phyloP scores from a whole-genome alignment of 352 stramenopile species.

The Pilasporangium apinafurcum region DNA sequence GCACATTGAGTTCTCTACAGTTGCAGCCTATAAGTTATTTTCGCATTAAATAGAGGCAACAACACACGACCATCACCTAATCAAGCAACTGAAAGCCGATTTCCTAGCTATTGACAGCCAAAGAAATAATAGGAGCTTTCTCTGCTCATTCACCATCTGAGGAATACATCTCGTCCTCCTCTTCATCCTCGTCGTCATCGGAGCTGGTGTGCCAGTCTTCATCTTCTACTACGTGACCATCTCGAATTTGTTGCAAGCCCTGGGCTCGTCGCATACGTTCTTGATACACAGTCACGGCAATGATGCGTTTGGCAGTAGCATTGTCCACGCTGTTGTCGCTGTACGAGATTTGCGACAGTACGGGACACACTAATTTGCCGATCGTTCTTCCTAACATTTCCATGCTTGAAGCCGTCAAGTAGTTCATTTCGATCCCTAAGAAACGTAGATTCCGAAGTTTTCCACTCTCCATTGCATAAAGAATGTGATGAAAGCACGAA shows the following conservation, averaged over 20 bases:
- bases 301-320: slow-evolving; percentile 61
- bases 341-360: slow-evolving; percentile 83
- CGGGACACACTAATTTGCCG: slow-evolving; percentile 71
- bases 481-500: slow-evolving; percentile 76
- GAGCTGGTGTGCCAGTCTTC: slow-evolving; percentile 18
- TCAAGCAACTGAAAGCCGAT: too few species aligned
- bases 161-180: slow-evolving; percentile 12
- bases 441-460: slow-evolving; percentile 58
- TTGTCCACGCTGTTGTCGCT: slow-evolving; percentile 82
- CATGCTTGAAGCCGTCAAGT: slow-evolving; percentile 75
- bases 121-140: too few species aligned
- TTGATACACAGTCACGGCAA: slow-evolving; percentile 70
- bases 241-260: slow-evolving; percentile 39
- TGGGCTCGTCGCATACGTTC: slow-evolving; percentile 61
- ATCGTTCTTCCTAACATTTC: slow-evolving; percentile 82
- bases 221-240: slow-evolving; percentile 16
- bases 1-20: too few species aligned
- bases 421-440: slow-evolving; percentile 84
- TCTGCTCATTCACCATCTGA: slow-evolving; percentile 26
- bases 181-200: slow-evolving; percentile 18
- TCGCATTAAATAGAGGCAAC: too few species aligned
- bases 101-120: too few species aligned
- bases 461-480: slow-evolving; percentile 77
- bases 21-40: too few species aligned
- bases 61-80: too few species aligned